A percentile compares a stretch with the other conserved stretches of the same genome.
Conservation (phyloP, 441 rosid genomes). For the Isatis lusitanica region DNA sequence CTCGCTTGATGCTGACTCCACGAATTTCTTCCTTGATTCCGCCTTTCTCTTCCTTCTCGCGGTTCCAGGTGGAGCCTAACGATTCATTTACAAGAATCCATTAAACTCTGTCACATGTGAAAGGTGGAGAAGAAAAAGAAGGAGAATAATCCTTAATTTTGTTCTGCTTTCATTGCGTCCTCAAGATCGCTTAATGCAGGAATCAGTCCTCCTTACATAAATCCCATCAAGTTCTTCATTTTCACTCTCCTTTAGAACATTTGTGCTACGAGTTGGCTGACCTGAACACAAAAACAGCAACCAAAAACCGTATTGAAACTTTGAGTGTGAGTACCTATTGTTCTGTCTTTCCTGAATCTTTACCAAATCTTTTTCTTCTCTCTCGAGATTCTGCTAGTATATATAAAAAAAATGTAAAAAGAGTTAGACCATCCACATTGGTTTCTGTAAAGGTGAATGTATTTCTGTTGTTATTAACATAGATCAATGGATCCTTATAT, state of each 20-base stretch:
- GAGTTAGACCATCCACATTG: no score
- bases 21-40: slow-evolving; percentile 62
- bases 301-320: not conserved
- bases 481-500: no score
- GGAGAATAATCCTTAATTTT: slow-evolving; percentile 62
- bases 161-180: slow-evolving; percentile 76
- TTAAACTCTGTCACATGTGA: slow-evolving; percentile 17
- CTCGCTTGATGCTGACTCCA: slow-evolving; percentile 52
- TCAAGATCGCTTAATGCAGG: slow-evolving; percentile 88
- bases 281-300: slow-evolving; percentile 41
- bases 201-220: slow-evolving; percentile 88
- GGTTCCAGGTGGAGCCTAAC: slow-evolving; percentile 86
- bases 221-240: slow-evolving; percentile 97
- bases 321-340: slow-evolving; percentile 55
- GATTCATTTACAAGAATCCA: slow-evolving; percentile 17
- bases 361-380: slow-evolving; percentile 82
- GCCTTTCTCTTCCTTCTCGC: slow-evolving; percentile 80
- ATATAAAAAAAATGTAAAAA: no score
- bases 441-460: no score
- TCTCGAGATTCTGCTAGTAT: slow-evolving; percentile 80
- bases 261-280: slow-evolving; percentile 95
- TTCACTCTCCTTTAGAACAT: slow-evolving; percentile 92
- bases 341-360: slow-evolving; percentile 88
- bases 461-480: no score
- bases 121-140: not conserved